A percentile compares a stretch with the other conserved stretches of the same genome.
phyloP scores from a whole-genome alignment of 2,329 filamentous ascomycete genomes.

The Celoporthe dispersa region DNA sequence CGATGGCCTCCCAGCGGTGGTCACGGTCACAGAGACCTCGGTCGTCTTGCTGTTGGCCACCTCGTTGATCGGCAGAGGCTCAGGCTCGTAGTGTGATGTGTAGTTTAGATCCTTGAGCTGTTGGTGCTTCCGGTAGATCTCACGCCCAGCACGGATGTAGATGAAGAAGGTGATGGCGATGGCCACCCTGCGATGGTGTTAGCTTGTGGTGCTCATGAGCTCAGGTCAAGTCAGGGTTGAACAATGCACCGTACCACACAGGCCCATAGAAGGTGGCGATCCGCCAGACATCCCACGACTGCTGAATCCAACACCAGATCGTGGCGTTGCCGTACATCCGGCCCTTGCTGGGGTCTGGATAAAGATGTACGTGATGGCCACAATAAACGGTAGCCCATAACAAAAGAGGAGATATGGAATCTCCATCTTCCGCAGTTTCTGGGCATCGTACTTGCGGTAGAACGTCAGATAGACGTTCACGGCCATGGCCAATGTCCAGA shows the following conservation, averaged over 20 bases:
- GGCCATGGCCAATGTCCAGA: constrained; percentile 83
- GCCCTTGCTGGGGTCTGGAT: constrained; percentile 55
- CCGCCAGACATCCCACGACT: constrained; percentile 71
- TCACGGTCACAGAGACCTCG: constrained; percentile 65
- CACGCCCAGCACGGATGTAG: constrained; percentile 67
- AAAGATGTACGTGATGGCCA: constrained; percentile 71
- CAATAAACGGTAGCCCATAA: constrained; percentile 74
- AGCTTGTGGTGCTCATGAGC: constrained; percentile 22
- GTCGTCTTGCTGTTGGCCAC: constrained; percentile 61
- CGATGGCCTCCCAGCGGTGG: constrained; percentile 46
- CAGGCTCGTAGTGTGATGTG: constrained; percentile 50
- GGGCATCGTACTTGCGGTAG: constrained; percentile 71
- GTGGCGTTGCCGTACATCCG: constrained; percentile 75
- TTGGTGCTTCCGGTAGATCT: constrained; percentile 69
- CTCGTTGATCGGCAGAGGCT: constrained; percentile 48
- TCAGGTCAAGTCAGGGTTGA: neutral
- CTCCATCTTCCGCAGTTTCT: constrained; percentile 68
- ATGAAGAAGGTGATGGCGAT: constrained; percentile 67
- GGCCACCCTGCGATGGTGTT: constrained; percentile 52
- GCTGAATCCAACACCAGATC: constrained; percentile 80
- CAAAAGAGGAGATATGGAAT: constrained; percentile 70
- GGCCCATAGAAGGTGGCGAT: constrained; percentile 77
- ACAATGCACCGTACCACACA: constrained; percentile 59
- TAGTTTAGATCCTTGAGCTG: constrained; percentile 57
- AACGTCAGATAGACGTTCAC: constrained; percentile 84